Conservation (phyloP, 163 green algal species). For the Scenedesmus sp. region DNA sequence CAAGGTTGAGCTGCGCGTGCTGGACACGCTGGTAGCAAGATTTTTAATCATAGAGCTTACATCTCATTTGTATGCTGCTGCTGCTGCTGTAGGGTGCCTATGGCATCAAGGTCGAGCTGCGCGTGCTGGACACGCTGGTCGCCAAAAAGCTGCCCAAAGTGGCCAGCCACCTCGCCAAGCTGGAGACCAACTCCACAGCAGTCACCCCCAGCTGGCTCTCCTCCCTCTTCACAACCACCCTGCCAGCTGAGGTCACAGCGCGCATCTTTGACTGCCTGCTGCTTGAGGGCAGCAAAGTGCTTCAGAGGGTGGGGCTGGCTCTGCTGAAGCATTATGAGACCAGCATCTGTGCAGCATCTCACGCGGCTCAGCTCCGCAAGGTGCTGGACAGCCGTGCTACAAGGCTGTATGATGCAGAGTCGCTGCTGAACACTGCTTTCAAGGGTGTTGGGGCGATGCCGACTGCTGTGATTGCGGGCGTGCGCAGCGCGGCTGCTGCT, state of each 20-base stretch:
- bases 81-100: conserved; percentile 21
- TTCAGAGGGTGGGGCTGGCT: conserved; percentile 40
- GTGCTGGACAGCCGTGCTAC: conserved; percentile 35
- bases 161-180: conserved; percentile 41
- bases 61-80: not conserved
- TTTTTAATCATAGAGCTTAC: no score
- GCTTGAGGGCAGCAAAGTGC: conserved; percentile 56
- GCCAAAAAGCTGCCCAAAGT: conserved; percentile 53
- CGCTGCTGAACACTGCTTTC: conserved; percentile 49
- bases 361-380: conserved; percentile 48
- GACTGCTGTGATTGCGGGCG: not conserved
- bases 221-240: conserved; percentile 46
- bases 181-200: conserved; percentile 9
- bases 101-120: conserved; percentile 49
- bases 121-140: conserved; percentile 48
- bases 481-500: conserved; percentile 17
- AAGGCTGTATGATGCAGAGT: conserved; percentile 49
- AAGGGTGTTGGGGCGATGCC: conserved; percentile 45
- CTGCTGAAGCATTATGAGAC: conserved; percentile 47
- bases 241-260: conserved; percentile 51
- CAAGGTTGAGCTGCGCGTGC: conserved; percentile 51
- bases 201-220: conserved; percentile 46
- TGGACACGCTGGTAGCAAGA: conserved; percentile 38
- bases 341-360: conserved; percentile 27
- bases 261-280: conserved; percentile 56